These are phyloP conservation scores for Pulveroboletus frians DNA, from an alignment of 768 basidiomycete genomes.

Conservation along the genomic window DNA sequence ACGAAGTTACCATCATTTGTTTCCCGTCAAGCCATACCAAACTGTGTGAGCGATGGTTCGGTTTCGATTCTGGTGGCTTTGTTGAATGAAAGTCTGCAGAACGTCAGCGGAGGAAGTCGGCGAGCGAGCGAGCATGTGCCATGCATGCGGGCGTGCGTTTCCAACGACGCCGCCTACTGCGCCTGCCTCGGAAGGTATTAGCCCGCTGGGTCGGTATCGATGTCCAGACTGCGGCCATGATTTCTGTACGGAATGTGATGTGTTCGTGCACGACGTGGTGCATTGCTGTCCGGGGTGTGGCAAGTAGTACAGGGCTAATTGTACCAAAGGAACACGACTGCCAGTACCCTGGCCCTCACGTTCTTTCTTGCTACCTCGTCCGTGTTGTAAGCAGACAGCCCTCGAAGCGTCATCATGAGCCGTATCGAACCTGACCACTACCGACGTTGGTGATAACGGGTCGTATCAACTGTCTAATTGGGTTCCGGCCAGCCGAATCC, in stretches of 20 bases:
- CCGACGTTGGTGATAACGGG: no score
- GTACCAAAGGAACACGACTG: constrained; percentile 26
- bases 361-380: no score
- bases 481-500: constrained; percentile 19
- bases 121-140: constrained; percentile 46
- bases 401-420: no score
- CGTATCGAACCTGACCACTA: no score
- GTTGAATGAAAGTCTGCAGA: constrained; percentile 25
- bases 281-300: constrained; percentile 93
- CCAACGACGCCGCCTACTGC: constrained; percentile 37
- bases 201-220: constrained; percentile 80
- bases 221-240: constrained; percentile 83
- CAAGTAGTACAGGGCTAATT: constrained; percentile 32
- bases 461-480: constrained; percentile 54
- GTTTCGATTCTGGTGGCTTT: not conserved
- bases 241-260: constrained; percentile 94
- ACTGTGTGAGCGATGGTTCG: constrained; percentile 60
- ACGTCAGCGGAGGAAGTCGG: constrained; percentile 36
- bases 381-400: no score
- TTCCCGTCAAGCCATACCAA: constrained; percentile 85
- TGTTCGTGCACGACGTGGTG: constrained; percentile 92
- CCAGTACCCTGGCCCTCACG: no score
- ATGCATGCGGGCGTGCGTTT: constrained; percentile 76
- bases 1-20: constrained; percentile 90
- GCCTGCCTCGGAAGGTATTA: constrained; percentile 59